Conservation (phyloP, 1,284 basidiomycete genomes). For the Marasmius tenuissimus region DNA sequence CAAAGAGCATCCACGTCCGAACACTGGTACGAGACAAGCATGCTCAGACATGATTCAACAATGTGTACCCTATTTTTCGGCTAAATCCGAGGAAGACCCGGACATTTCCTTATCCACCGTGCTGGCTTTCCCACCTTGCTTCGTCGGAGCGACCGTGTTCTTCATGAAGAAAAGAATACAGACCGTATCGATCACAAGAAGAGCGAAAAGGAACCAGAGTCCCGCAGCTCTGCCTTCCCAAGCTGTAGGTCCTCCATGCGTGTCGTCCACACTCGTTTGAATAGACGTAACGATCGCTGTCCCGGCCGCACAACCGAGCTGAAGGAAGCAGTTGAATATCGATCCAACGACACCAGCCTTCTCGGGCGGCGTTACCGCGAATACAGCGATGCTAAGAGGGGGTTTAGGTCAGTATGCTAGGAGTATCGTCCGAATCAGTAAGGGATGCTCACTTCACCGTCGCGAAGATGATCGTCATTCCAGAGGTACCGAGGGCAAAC, state of each 20-base stretch:
- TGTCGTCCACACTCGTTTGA: background rate
- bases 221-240: conserved; percentile 2
- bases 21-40: no score
- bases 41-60: no score
- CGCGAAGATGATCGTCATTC: conserved; percentile 30
- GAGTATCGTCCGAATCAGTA: background rate
- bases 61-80: no score
- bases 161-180: background rate
- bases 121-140: background rate
- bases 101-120: no score
- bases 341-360: background rate
- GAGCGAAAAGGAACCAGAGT: conserved; percentile 6
- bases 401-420: background rate
- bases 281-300: background rate
- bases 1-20: no score
- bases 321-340: background rate
- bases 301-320: background rate
- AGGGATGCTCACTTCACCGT: conserved; percentile 36
- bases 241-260: background rate
- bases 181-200: background rate
- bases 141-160: background rate
- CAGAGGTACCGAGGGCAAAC: conserved; percentile 45
- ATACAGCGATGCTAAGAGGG: background rate
- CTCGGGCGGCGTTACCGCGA: background rate
- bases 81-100: no score